phyloP scores from a whole-genome alignment of 345 rosid species.

The Stellera chamaejasme region DNA sequence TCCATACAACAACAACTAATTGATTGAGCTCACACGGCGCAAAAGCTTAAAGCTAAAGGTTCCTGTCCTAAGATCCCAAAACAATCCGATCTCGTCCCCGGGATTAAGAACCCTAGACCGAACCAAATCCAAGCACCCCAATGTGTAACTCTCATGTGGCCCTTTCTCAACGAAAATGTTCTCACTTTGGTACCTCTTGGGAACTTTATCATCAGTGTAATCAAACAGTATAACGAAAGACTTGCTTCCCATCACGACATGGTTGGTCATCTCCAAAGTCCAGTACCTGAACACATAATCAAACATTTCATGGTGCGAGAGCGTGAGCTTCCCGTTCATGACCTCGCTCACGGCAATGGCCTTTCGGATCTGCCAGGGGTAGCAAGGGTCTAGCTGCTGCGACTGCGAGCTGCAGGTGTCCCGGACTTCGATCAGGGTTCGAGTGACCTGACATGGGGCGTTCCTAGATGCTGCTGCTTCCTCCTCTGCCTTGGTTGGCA shows the following conservation, averaged over 20 bases:
- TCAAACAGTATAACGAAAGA: constrained; percentile 18
- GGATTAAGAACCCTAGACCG: constrained; percentile 8
- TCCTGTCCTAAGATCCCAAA: constrained; percentile 21
- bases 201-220: constrained; percentile 22
- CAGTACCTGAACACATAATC: constrained; percentile 27
- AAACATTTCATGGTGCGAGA: constrained; percentile 16
- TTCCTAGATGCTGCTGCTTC: constrained; percentile 15
- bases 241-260: constrained; percentile 14
- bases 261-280: constrained; percentile 16
- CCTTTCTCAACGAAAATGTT: constrained; percentile 22
- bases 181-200: constrained; percentile 22
- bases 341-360: constrained; percentile 14
- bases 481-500: constrained; percentile 28
- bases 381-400: constrained; percentile 2
- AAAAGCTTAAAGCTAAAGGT: constrained; percentile 23
- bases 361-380: constrained; percentile 30
- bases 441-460: constrained; percentile 8
- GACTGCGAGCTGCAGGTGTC: not conserved
- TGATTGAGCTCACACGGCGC: not conserved
- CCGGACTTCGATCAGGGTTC: constrained; percentile 20
- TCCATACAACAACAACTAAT: too few relatives aligned
- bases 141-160: constrained; percentile 5
- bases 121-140: constrained; percentile 24
- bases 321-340: constrained; percentile 12
- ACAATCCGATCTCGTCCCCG: constrained; percentile 29